Evolutionary conservation across 2,329 filamentous ascomycete species (phyloP).

Genomic region (Aspergillus japonicus): DNA sequence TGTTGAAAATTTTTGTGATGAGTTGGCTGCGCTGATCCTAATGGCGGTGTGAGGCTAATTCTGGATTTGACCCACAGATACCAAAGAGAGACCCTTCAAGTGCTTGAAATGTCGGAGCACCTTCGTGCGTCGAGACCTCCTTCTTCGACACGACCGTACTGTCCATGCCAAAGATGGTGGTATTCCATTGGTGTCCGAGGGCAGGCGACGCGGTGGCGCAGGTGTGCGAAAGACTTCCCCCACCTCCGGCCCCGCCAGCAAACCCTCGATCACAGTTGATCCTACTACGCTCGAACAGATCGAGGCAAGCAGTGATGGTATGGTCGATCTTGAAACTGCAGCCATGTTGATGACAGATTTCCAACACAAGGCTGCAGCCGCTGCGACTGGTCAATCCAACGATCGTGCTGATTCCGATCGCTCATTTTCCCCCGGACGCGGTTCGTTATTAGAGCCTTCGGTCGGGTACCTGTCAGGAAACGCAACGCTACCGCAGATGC

Average conservation of each 20-base stretch:
- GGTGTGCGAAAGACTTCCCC: constrained; percentile 40
- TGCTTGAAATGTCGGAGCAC: constrained; percentile 98
- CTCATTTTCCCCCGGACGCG: constrained; percentile 69
- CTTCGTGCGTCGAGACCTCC: constrained; percentile 93
- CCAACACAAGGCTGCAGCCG: constrained; percentile 88
- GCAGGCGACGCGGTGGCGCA: constrained; percentile 64
- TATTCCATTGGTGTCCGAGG: constrained; percentile 87
- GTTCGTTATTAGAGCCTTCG: constrained; percentile 72
- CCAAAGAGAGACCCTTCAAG: constrained; percentile 98
- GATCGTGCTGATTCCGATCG: constrained; percentile 53
- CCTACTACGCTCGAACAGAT: constrained; percentile 87
- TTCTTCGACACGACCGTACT: constrained; percentile 94
- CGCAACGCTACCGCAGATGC: constrained; percentile 79
- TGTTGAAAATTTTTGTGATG: neutral
- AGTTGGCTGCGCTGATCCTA: neutral
- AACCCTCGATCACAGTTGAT: constrained; percentile 77
- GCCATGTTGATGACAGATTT: constrained; percentile 98
- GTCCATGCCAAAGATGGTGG: constrained; percentile 98
- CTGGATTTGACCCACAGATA: constrained; percentile 60
- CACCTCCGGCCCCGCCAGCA: constrained; percentile 57
- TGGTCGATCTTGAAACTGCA: constrained; percentile 94
- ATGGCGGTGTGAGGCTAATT: neutral
- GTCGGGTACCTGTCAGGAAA: constrained; percentile 75
- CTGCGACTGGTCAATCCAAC: constrained; percentile 51
- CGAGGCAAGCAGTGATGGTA: constrained; percentile 82